A percentile compares a stretch with the other conserved stretches of the same genome.
These are phyloP conservation scores for Platismatia glauca DNA, from an alignment of 495 filamentous ascomycete species.

Conservation along the genomic window DNA sequence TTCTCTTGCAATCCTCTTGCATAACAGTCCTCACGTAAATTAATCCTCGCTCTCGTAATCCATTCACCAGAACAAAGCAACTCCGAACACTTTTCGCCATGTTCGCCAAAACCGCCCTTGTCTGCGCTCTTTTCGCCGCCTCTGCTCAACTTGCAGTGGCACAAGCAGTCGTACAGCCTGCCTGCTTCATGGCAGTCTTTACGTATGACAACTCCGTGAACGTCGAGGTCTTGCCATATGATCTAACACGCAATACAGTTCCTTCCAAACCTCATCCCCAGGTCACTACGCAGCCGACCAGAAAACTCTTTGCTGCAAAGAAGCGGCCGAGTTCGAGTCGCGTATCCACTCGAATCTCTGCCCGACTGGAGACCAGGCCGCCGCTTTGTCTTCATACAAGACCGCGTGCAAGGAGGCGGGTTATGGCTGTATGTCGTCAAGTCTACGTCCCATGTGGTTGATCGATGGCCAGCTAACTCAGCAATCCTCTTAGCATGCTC, in stretches of 20 bases:
- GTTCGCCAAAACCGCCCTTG: slow-evolving; percentile 30
- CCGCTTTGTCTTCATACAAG: slow-evolving; percentile 16
- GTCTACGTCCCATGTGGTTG: neutral
- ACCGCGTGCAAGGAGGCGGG: slow-evolving; percentile 17
- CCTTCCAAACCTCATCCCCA: slow-evolving; percentile 16
- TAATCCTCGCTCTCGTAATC: neutral
- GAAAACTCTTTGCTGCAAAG: slow-evolving; percentile 21
- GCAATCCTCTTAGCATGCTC: slow-evolving; percentile 13
- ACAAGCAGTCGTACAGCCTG: slow-evolving; percentile 26
- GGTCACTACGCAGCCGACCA: slow-evolving; percentile 27
- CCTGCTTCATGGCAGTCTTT: slow-evolving; percentile 34
- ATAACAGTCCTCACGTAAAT: slow-evolving; percentile 15
- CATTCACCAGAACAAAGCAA: slow-evolving; percentile 8
- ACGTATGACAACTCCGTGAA: slow-evolving; percentile 23
- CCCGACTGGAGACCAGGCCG: slow-evolving; percentile 11
- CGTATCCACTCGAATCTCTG: slow-evolving; percentile 18
- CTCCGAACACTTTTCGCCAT: slow-evolving; percentile 22
- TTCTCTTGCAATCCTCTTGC: slow-evolving; percentile 1
- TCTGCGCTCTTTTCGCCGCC: slow-evolving; percentile 28
- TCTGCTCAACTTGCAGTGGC: slow-evolving; percentile 28
- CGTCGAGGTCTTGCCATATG: neutral
- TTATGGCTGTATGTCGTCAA: slow-evolving; percentile 10
- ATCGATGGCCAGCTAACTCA: slow-evolving; percentile 5
- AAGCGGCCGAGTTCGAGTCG: slow-evolving; percentile 18
- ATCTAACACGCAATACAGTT: slow-evolving; percentile 25